phyloP scores from a whole-genome alignment of 2,329 filamentous ascomycete species.

The Sclerotinia nivalis region DNA sequence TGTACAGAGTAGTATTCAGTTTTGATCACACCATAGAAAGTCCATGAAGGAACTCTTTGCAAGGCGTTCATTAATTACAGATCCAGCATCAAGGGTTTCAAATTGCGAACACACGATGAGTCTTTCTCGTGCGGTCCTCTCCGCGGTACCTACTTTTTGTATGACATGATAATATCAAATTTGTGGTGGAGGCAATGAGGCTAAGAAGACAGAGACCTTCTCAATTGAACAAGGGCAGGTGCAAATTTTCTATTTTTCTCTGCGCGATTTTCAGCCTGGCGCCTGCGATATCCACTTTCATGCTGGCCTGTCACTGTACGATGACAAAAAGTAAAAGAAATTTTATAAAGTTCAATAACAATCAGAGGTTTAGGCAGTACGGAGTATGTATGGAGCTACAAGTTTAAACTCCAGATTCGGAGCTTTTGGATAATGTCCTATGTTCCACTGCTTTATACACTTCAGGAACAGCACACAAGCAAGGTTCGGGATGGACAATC shows the following conservation, averaged over 20 bases:
- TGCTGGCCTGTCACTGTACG: conserved; percentile 2
- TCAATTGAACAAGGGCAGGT: conserved; percentile 5
- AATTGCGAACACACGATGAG: conserved; percentile 18
- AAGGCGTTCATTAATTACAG: conserved; percentile 2
- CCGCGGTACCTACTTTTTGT: conserved; percentile 12
- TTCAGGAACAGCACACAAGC: conserved; percentile 6
- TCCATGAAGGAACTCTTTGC: neutral
- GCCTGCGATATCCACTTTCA: conserved; percentile 9
- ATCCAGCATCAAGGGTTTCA: conserved; percentile 9
- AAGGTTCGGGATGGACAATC: neutral
- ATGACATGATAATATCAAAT: conserved; percentile 4
- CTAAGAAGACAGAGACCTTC: conserved; percentile 7
- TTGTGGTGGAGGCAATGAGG: conserved; percentile 12
- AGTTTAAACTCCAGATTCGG: conserved; percentile 9
- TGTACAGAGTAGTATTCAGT: neutral
- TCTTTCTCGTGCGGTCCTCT: conserved; percentile 7
- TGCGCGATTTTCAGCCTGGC: conserved; percentile 6
- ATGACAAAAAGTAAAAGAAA: neutral
- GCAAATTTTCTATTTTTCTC: conserved; percentile 14
- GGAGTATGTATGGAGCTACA: neutral
- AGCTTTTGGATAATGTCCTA: conserved; percentile 10
- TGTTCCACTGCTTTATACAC: conserved; percentile 17
- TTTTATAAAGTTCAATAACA: neutral
- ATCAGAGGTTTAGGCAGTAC: neutral
- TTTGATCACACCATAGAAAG: conserved; percentile 23